Conservation (phyloP, 371 early-diverging fungal genomes). For the Syncephalis plumigaleata region DNA sequence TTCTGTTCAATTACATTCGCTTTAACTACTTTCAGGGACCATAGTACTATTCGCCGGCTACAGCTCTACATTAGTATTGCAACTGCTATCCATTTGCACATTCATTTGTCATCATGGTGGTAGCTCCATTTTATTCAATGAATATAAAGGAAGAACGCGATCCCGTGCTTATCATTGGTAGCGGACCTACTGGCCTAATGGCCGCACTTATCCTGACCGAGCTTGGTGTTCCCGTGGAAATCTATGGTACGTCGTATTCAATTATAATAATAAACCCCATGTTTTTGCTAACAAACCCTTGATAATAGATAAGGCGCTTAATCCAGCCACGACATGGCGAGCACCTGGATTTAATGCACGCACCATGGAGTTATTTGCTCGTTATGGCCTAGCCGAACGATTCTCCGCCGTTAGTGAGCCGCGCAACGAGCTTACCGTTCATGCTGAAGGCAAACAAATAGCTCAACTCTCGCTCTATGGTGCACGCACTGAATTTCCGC, state of each 20-base stretch:
- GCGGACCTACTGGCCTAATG: conserved; percentile 10
- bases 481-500: conserved; percentile 12
- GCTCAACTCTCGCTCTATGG: conserved; percentile 7
- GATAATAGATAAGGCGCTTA: conserved; percentile 6
- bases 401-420: conserved; percentile 10
- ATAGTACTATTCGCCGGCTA: too few species aligned
- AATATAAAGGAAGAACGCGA: background rate
- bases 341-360: conserved; percentile 13
- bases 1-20: too few species aligned
- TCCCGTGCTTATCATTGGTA: conserved; percentile 12
- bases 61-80: too few species aligned
- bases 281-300: background rate
- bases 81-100: too few species aligned
- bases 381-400: conserved; percentile 7
- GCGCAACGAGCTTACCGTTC: conserved; percentile 7
- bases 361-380: conserved; percentile 13
- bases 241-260: background rate
- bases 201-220: conserved; percentile 10
- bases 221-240: conserved; percentile 6
- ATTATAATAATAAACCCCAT: background rate
- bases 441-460: conserved; percentile 6
- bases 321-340: conserved; percentile 9
- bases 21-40: too few species aligned
- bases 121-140: too few species aligned
- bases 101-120: too few species aligned